These are phyloP conservation scores for Fusarium dlaminii DNA, from an alignment of 2,329 filamentous ascomycete species.

Conservation along the genomic window DNA sequence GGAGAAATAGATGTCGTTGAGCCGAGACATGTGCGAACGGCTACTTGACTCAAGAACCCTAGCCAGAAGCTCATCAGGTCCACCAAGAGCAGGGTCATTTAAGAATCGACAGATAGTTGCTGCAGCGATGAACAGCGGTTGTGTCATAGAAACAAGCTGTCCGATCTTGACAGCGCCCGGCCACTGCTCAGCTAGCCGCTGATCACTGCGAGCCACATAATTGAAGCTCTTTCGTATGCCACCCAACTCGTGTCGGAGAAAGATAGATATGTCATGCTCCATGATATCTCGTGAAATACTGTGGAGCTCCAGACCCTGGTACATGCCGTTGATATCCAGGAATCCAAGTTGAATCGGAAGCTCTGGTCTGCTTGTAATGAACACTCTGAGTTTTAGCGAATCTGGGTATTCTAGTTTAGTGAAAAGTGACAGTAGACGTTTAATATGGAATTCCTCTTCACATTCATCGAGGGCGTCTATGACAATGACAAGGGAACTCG, in stretches of 20 bases:
- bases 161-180: not conserved
- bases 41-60: not conserved
- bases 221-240: not conserved
- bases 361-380: not conserved
- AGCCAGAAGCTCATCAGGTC: not conserved
- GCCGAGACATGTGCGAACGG: not conserved
- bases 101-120: not conserved
- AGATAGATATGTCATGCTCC: not conserved
- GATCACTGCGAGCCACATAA: rapidly evolving
- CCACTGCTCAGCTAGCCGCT: not conserved
- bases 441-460: not conserved
- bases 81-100: not conserved
- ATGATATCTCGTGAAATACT: not conserved
- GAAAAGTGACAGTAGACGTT: not conserved
- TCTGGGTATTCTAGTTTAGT: not conserved
- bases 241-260: not conserved
- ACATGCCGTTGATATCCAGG: not conserved
- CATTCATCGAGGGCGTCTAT: not conserved
- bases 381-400: not conserved
- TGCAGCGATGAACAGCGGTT: not conserved
- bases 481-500: rapidly evolving
- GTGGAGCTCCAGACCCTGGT: not conserved
- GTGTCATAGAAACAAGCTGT: not conserved
- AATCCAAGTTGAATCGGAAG: not conserved
- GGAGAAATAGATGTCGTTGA: not conserved